Conservation (phyloP, 2,329 filamentous ascomycete genomes). For the Alternaria viburni region DNA sequence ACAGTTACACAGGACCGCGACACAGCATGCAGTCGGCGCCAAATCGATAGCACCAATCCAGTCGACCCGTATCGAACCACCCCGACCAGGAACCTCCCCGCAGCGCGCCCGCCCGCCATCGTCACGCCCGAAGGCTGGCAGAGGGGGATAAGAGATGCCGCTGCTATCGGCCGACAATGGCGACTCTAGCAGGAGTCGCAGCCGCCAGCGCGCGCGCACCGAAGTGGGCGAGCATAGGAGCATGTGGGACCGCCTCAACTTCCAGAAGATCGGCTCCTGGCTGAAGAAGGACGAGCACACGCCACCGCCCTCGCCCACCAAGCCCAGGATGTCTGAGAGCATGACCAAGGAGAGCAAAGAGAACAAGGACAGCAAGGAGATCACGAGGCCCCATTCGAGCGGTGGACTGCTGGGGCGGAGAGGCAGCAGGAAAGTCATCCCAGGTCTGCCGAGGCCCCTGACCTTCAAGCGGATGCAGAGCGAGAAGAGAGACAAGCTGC, state of each 20-base stretch:
- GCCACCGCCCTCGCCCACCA: slow-evolving; percentile 24
- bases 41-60: slow-evolving; percentile 37
- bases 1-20: slow-evolving; percentile 31
- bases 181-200: slow-evolving; percentile 37
- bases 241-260: slow-evolving; percentile 46
- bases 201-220: slow-evolving; percentile 43
- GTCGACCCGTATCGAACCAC: slow-evolving; percentile 13
- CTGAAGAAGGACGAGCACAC: slow-evolving; percentile 49
- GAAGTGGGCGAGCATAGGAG: slow-evolving; percentile 43
- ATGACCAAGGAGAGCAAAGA: slow-evolving; percentile 34
- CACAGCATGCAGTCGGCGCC: slow-evolving; percentile 44
- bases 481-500: slow-evolving; percentile 75
- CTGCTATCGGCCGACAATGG: slow-evolving; percentile 34
- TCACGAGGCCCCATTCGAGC: slow-evolving; percentile 42
- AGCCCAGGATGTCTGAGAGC: slow-evolving; percentile 2
- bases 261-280: slow-evolving; percentile 51
- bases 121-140: slow-evolving; percentile 8
- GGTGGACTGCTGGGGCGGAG: slow-evolving; percentile 37
- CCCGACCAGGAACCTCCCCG: slow-evolving; percentile 17
- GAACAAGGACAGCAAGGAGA: slow-evolving; percentile 35
- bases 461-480: slow-evolving; percentile 86
- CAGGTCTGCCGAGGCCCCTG: slow-evolving; percentile 75
- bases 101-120: slow-evolving; percentile 10
- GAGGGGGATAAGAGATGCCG: slow-evolving; percentile 28
- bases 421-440: slow-evolving; percentile 68